Percentiles rank a stretch among this genome's conserved stretches.
These are phyloP conservation scores for Didymella exigua DNA, from an alignment of 2,329 filamentous ascomycete species.

Conservation along the genomic window DNA sequence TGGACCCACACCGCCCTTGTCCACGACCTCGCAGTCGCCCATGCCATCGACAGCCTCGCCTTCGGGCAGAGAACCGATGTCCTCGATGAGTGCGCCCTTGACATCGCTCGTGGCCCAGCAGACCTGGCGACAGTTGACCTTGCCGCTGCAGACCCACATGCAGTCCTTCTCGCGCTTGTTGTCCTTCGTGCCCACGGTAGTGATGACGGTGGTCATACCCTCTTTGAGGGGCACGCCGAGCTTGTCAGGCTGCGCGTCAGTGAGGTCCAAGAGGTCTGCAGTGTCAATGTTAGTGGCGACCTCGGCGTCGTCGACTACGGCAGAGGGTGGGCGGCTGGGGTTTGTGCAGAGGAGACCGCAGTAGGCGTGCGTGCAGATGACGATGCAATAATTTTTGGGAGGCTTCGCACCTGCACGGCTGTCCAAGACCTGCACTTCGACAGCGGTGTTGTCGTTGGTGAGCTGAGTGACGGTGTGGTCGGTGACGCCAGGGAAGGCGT, in stretches of 20 bases:
- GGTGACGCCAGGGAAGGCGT: not conserved
- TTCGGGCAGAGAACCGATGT: not conserved
- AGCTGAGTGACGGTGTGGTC: not conserved
- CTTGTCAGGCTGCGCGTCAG: not conserved
- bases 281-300: not conserved
- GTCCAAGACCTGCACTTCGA: not conserved
- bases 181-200: not conserved
- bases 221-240: not conserved
- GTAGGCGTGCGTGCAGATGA: conserved; percentile 1
- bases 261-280: not conserved
- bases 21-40: not conserved
- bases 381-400: not conserved
- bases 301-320: not conserved
- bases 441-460: not conserved
- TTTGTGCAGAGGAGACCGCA: not conserved
- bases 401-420: not conserved
- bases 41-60: not conserved
- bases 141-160: conserved; percentile 1
- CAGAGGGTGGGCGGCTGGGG: not conserved
- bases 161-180: not conserved
- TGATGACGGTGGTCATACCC: not conserved
- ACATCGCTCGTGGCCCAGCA: not conserved
- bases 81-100: not conserved
- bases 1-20: not conserved
- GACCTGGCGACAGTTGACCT: not conserved